Conservation (phyloP, 2,329 filamentous ascomycete species). For the Pseudocercospora vitis region DNA sequence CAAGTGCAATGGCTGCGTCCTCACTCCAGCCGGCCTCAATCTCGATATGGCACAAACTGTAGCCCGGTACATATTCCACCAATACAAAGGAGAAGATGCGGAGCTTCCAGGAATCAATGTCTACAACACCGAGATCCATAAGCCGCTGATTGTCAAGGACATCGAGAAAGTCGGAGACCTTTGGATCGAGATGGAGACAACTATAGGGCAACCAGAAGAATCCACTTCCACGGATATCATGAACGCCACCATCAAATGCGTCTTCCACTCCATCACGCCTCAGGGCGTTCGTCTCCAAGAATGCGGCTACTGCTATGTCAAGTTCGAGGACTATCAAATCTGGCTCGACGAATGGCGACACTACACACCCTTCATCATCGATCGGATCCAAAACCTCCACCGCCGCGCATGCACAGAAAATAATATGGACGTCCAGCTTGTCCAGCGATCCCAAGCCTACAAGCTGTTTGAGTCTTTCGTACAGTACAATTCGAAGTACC, state of each 20-base stretch:
- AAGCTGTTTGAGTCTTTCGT: conserved; percentile 32
- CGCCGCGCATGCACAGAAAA: conserved; percentile 20
- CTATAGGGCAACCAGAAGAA: neutral
- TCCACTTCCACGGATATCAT: conserved; percentile 6
- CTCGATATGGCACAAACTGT: conserved; percentile 38
- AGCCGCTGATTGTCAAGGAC: conserved; percentile 31
- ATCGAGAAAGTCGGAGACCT: conserved; percentile 18
- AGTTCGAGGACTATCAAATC: conserved; percentile 20
- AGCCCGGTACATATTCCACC: conserved; percentile 28
- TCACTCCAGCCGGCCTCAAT: conserved; percentile 38
- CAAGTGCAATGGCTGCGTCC: conserved; percentile 36
- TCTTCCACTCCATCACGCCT: conserved; percentile 29
- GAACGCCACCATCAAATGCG: conserved; percentile 20
- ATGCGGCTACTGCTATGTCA: conserved; percentile 30
- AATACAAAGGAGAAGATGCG: conserved; percentile 13
- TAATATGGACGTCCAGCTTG: conserved; percentile 20
- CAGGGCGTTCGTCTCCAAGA: conserved; percentile 28
- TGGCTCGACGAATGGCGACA: conserved; percentile 30
- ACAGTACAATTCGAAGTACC: conserved; percentile 30
- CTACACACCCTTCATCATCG: conserved; percentile 19
- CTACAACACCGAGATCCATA: conserved; percentile 31
- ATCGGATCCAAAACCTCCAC: conserved; percentile 25
- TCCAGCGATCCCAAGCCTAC: conserved; percentile 28
- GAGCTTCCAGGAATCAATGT: conserved; percentile 29
- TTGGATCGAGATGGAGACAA: conserved; percentile 33